Evolutionary conservation across 352 stramenopile species (phyloP).

Genomic region (Aphanomyces stellatus): DNA sequence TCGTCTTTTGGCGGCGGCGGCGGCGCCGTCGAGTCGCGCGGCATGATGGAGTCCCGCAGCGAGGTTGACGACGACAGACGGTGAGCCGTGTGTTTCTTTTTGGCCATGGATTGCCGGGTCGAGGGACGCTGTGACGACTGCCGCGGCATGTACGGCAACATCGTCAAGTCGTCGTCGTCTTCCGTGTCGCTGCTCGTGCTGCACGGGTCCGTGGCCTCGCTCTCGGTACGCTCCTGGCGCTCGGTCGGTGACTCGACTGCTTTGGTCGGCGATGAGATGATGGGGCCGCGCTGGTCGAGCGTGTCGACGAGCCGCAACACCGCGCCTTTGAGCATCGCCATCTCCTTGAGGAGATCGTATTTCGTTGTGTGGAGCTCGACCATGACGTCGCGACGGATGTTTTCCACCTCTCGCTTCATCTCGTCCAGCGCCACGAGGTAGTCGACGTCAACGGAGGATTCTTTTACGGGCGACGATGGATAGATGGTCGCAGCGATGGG

Average conservation of each 20-base stretch:
- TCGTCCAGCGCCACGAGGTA: constrained; percentile 34
- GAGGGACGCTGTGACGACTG: background rate
- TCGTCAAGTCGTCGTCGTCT: constrained; percentile 24
- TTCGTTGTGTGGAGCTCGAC: constrained; percentile 73
- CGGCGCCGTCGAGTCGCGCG: background rate
- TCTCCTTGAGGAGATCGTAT: constrained; percentile 81
- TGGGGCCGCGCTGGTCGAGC: background rate
- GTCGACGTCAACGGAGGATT: too few species aligned
- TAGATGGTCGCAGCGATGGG: too few species aligned
- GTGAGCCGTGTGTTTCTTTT: too few species aligned
- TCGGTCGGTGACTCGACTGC: too few species aligned
- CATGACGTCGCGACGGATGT: constrained; percentile 70
- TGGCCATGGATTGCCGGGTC: background rate
- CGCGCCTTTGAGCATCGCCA: constrained; percentile 69
- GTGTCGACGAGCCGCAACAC: constrained; percentile 40
- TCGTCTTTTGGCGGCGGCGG: background rate
- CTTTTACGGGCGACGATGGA: too few species aligned
- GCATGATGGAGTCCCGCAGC: background rate
- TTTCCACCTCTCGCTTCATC: constrained; percentile 55
- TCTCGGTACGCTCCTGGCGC: too few species aligned
- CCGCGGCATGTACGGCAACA: background rate
- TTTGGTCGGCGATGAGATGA: too few species aligned
- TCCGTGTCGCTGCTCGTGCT: constrained; percentile 31
- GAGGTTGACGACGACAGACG: background rate
- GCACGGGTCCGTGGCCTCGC: too few species aligned